Conservation (phyloP, 2,329 filamentous ascomycete species). For the Nemania bipapillata region DNA sequence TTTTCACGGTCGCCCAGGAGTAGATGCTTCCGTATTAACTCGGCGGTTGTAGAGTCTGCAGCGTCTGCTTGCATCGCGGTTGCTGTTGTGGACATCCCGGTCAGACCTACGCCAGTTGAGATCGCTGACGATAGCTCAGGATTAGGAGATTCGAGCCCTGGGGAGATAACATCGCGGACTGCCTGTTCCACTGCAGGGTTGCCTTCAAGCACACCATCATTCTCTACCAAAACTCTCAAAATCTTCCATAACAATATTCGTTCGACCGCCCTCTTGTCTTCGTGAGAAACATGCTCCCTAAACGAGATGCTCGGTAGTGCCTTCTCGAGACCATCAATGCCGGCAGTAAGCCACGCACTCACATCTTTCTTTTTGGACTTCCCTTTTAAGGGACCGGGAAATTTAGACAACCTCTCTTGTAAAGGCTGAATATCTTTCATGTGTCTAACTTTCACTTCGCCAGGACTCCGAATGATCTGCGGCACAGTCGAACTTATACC, state of each 20-base stretch:
- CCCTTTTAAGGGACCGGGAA: constrained; percentile 87
- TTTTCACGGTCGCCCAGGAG: constrained; percentile 86
- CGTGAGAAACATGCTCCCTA: constrained; percentile 63
- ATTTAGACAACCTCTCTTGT: constrained; percentile 77
- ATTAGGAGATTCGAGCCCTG: constrained; percentile 56
- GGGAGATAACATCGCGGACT: constrained; percentile 78
- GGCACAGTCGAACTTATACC: constrained; percentile 76
- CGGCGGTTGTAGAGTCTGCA: constrained; percentile 74
- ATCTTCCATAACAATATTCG: constrained; percentile 89
- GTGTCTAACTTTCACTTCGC: constrained; percentile 81
- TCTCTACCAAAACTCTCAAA: constrained; percentile 80
- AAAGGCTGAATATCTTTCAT: constrained; percentile 79
- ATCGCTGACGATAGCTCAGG: constrained; percentile 43
- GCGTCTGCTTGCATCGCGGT: constrained; percentile 68
- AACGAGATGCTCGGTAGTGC: constrained; percentile 62
- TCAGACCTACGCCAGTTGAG: constrained; percentile 53
- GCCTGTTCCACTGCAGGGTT: constrained; percentile 76
- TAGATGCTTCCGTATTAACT: constrained; percentile 77
- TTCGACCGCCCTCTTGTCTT: constrained; percentile 79
- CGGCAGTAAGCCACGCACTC: constrained; percentile 78
- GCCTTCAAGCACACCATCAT: constrained; percentile 84
- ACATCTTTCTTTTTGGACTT: constrained; percentile 98
- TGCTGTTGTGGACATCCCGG: constrained; percentile 53
- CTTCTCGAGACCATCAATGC: constrained; percentile 78
- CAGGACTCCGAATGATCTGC: constrained; percentile 82